phyloP scores from a whole-genome alignment of 331 rosid species.

The Phaseolus coccineus region DNA sequence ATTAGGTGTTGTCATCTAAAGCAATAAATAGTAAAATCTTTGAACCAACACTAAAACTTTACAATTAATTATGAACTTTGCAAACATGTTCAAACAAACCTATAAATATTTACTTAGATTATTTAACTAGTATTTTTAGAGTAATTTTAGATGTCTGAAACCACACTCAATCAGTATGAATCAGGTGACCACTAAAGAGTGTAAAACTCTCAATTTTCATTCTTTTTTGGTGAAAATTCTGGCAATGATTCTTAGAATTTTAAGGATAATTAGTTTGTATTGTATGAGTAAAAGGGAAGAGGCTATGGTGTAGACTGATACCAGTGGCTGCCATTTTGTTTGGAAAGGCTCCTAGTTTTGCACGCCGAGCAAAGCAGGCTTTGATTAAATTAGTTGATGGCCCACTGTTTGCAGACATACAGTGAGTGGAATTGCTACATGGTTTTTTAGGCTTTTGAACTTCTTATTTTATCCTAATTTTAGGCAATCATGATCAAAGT shows the following conservation, averaged over 20 bases:
- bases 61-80: too few relatives aligned
- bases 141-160: too few relatives aligned
- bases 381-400: neutral
- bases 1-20: too few relatives aligned
- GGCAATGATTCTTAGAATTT: neutral
- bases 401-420: neutral
- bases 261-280: neutral
- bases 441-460: neutral
- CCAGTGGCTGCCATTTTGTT: neutral
- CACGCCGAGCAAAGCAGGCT: neutral
- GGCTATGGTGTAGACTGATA: neutral
- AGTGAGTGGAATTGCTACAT: neutral
- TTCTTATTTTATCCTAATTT: neutral
- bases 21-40: too few relatives aligned
- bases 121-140: too few relatives aligned
- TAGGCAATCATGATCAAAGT: neutral
- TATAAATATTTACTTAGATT: too few relatives aligned
- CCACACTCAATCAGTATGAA: too few relatives aligned
- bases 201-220: too few relatives aligned
- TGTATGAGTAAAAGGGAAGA: neutral
- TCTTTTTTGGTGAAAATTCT: too few relatives aligned
- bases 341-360: slow-evolving; percentile 1
- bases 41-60: too few relatives aligned
- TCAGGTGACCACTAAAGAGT: too few relatives aligned
- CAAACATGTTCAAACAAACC: too few relatives aligned